A percentile compares a stretch with the other conserved stretches of the same genome.
Conservation (phyloP, 2,329 filamentous ascomycete genomes). For the Nemania diffusa region DNA sequence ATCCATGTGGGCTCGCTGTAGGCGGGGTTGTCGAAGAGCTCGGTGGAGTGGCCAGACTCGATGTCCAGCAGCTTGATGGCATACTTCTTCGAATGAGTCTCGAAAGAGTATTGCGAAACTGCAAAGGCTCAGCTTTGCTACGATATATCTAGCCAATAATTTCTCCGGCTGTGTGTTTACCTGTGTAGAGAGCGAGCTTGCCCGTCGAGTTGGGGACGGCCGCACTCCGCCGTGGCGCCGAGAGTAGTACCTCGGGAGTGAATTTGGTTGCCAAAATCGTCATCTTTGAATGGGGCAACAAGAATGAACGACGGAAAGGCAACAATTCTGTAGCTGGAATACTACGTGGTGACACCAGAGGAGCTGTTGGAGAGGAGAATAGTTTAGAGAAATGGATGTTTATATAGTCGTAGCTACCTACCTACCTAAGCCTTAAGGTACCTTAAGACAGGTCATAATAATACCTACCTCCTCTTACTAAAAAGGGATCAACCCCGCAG, state of each 20-base stretch:
- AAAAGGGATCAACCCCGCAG: no score
- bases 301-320: background rate
- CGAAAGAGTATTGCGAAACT: constrained; percentile 83
- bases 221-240: constrained; percentile 76
- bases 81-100: constrained; percentile 73
- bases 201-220: constrained; percentile 76
- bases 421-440: background rate
- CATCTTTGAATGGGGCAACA: constrained; percentile 59
- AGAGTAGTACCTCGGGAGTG: constrained; percentile 80
- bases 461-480: no score
- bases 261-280: constrained; percentile 76
- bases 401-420: background rate
- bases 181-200: constrained; percentile 71
- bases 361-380: background rate
- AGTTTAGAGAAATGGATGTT: background rate
- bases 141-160: background rate
- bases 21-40: constrained; percentile 71
- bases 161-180: constrained; percentile 50
- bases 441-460: no score
- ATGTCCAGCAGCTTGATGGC: constrained; percentile 79
- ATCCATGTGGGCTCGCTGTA: constrained; percentile 83
- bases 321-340: background rate
- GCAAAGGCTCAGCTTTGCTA: constrained; percentile 47
- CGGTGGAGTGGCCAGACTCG: constrained; percentile 69
- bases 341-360: background rate